Evolutionary conservation across 768 basidiomycete species (phyloP), one percentile per base, ranked within the genome.

Genomic region (Zangia roseola): DNA sequence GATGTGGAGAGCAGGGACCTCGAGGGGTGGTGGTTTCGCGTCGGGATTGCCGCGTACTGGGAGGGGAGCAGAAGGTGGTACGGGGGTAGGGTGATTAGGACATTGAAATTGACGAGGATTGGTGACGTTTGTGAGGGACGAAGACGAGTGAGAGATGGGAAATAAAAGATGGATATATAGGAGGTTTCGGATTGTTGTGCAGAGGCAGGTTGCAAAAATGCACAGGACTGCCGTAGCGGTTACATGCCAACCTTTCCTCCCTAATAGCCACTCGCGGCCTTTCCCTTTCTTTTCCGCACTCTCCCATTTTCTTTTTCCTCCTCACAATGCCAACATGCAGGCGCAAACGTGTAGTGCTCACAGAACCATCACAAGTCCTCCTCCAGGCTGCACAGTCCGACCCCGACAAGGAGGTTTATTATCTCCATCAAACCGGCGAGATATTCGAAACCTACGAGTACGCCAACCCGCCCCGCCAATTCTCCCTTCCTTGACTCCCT

Each of bases 371-470:
- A 44, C 78, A 80, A 39, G 70, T 79, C 57, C 83, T 91, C 64
- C 76, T 88, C 54, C 78, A 81, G 54, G 78, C 81, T 50, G 75
- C 76, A 61, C 77, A 81, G 68, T 69, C 80, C 36, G 80, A 84
- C 74, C 83, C 82, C 30, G 73, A 76, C 69, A 81, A 74, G 64
- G 83, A 85, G 57, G 94, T 97, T 69, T 98, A 84, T 74, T 94
- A 90, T 75, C 86, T 98, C 64, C 75, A 84, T 55, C 85, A 92
- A 70, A 98, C 95, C 4, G 95, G 94, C 63, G 95, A 98, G 81
- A 90, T 98, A 71, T 98, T 98, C 68, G 86, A 92, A 56, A 85
- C 85, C 64, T 98, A 97, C 66, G 94, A 97, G 94, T 97, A 64
- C 65, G 90, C 47, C 62, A 53, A 53, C 56, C 45, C 44, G 26